These are phyloP conservation scores for Calocybe cyanea DNA, from an alignment of 768 basidiomycete species.

Conservation along the genomic window DNA sequence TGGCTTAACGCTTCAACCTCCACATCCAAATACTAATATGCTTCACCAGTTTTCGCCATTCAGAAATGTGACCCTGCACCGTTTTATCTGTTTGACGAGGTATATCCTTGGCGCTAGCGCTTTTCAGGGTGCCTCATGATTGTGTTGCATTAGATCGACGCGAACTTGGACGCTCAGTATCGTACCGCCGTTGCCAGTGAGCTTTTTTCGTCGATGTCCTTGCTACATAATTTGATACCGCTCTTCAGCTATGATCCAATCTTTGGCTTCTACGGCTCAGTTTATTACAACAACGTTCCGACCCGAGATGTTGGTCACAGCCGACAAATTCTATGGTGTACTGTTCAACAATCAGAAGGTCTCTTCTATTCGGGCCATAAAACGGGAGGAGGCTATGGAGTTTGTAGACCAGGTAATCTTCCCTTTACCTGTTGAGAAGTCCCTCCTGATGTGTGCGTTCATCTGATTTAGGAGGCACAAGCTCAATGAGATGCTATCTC, in stretches of 20 bases:
- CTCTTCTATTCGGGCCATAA: conserved; percentile 83
- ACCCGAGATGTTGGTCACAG: conserved; percentile 93
- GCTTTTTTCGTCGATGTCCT: conserved; percentile 23
- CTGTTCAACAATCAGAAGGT: conserved; percentile 96
- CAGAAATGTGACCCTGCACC: conserved; percentile 99
- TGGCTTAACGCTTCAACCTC: conserved; percentile 9
- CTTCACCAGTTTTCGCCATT: conserved; percentile 81
- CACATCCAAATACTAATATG: neutral
- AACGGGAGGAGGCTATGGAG: conserved; percentile 86
- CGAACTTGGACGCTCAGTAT: conserved; percentile 96
- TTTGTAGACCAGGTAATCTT: conserved; percentile 82
- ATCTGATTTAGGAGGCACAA: conserved; percentile 21
- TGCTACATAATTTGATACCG: neutral
- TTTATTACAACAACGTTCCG: conserved; percentile 99
- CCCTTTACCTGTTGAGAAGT: neutral
- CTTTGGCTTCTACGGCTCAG: conserved; percentile 81
- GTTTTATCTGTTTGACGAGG: conserved; percentile 99
- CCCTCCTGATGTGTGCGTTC: neutral
- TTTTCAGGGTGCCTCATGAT: neutral
- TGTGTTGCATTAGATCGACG: conserved; percentile 68
- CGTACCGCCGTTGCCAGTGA: conserved; percentile 92
- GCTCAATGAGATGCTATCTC: conserved; percentile 20
- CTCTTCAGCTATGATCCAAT: conserved; percentile 86
- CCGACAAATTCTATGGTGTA: conserved; percentile 97
- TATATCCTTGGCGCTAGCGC: conserved; percentile 20